A percentile compares a stretch with the other conserved stretches of the same genome.
Conservation (phyloP, 306 rosid species). For the Lathyrus sativus region DNA sequence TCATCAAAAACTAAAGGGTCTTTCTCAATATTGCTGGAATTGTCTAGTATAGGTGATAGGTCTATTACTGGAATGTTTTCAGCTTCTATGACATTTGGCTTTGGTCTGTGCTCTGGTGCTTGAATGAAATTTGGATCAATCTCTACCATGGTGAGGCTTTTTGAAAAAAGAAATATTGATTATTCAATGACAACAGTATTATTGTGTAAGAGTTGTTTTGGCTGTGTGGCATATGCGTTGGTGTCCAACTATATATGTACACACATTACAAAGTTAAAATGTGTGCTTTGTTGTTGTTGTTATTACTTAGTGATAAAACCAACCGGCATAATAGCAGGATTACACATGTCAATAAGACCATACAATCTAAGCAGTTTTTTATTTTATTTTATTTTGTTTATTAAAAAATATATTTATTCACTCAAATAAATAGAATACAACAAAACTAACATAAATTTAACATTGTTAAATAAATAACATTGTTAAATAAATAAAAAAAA, state of each 20-base stretch:
- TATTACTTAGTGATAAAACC: background rate
- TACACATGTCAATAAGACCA: background rate
- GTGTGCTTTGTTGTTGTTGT: background rate
- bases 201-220: slow-evolving; percentile 7
- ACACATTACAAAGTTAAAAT: background rate
- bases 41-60: slow-evolving; percentile 13
- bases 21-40: background rate
- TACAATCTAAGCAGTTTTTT: background rate
- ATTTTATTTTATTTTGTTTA: background rate
- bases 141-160: slow-evolving; percentile 25
- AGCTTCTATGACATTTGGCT: slow-evolving; percentile 40
- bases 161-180: background rate
- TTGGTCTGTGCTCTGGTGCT: slow-evolving; percentile 58
- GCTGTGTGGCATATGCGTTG: background rate
- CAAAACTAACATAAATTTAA: too few relatives aligned
- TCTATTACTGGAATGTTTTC: slow-evolving; percentile 54
- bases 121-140: slow-evolving; percentile 54
- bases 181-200: background rate
- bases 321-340: background rate
- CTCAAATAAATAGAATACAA: too few relatives aligned
- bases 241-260: background rate
- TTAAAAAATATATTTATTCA: too few relatives aligned
- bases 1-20: slow-evolving; percentile 27
- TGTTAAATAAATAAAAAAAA: too few relatives aligned
- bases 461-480: too few relatives aligned